These are phyloP conservation scores for Scleroderma bovista DNA, from an alignment of 768 basidiomycete species.

Conservation along the genomic window DNA sequence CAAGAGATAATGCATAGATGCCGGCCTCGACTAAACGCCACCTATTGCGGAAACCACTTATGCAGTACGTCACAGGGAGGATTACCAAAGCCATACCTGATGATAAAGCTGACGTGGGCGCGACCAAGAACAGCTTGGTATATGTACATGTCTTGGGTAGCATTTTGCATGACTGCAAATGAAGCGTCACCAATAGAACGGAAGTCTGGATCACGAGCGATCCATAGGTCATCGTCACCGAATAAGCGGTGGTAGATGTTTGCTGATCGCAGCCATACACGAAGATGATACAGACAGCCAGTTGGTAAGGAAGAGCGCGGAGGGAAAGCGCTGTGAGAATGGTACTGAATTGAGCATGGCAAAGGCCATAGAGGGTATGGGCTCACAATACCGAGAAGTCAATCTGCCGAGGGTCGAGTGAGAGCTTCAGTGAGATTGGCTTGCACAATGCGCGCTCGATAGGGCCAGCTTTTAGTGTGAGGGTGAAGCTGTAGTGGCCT, in stretches of 20 bases:
- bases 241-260: conserved; percentile 61
- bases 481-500: conserved; percentile 43
- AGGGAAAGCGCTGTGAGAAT: conserved; percentile 44
- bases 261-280: conserved; percentile 58
- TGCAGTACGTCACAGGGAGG: background rate
- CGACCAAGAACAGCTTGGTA: conserved; percentile 54
- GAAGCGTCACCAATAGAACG: conserved; percentile 49
- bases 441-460: conserved; percentile 50
- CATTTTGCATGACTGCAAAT: conserved; percentile 44
- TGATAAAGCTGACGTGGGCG: conserved; percentile 50
- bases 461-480: conserved; percentile 49
- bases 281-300: conserved; percentile 51
- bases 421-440: conserved; percentile 40
- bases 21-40: conserved; percentile 43
- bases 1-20: conserved; percentile 51
- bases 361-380: background rate
- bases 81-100: conserved; percentile 35
- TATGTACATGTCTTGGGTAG: conserved; percentile 40
- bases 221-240: conserved; percentile 58
- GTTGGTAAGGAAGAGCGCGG: conserved; percentile 51
- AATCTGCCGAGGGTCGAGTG: conserved; percentile 48
- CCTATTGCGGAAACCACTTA: conserved; percentile 31
- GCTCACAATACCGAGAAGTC: conserved; percentile 62
- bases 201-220: conserved; percentile 65
- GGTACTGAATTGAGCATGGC: background rate